These are phyloP conservation scores for Mortierella sp. DNA, from an alignment of 371 early-diverging fungal species.

Conservation along the genomic window DNA sequence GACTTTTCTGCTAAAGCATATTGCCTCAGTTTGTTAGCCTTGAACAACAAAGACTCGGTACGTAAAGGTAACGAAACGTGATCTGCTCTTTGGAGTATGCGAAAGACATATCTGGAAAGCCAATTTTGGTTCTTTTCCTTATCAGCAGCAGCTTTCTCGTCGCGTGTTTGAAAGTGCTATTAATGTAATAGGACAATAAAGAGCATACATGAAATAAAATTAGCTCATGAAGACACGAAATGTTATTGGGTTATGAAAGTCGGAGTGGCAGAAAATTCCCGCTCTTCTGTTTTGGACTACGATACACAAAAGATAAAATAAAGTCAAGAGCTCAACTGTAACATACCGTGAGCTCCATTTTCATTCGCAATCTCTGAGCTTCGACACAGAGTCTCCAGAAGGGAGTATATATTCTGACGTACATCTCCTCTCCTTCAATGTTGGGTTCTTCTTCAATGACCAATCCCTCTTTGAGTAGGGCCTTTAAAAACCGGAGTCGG, in stretches of 20 bases:
- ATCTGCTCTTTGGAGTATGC: slow-evolving; percentile 28
- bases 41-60: slow-evolving; percentile 48
- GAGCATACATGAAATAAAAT: slow-evolving; percentile 8
- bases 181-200: neutral
- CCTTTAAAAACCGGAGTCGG: slow-evolving; percentile 55
- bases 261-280: neutral
- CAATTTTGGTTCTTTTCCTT: slow-evolving; percentile 15
- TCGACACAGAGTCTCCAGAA: slow-evolving; percentile 62
- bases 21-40: slow-evolving; percentile 47
- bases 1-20: slow-evolving; percentile 42
- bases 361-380: slow-evolving; percentile 55
- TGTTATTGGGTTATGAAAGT: neutral
- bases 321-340: neutral
- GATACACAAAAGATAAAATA: neutral
- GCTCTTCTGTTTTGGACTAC: neutral
- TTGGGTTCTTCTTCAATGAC: slow-evolving; percentile 60
- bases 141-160: slow-evolving; percentile 25
- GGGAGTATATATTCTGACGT: slow-evolving; percentile 62
- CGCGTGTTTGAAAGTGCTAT: slow-evolving; percentile 29
- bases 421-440: slow-evolving; percentile 59
- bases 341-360: slow-evolving; percentile 50
- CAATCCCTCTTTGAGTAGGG: slow-evolving; percentile 57
- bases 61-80: slow-evolving; percentile 46
- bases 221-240: neutral
- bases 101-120: slow-evolving; percentile 11